Conservation (phyloP, 495 filamentous ascomycete species). For the Lophiostoma macrostomum region DNA sequence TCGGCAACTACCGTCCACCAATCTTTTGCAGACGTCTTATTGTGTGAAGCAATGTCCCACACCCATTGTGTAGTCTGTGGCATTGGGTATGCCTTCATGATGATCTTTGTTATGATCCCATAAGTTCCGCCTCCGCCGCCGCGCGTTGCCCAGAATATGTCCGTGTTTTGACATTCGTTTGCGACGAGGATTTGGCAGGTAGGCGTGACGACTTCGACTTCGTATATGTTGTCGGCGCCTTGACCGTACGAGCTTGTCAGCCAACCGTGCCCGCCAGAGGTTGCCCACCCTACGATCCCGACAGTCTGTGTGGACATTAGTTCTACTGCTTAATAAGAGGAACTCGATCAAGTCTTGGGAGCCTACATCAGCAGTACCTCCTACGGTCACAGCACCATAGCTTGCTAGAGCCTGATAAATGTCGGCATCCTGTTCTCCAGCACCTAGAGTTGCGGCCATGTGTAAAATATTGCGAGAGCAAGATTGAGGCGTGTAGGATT, state of each 20-base stretch:
- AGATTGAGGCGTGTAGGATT: too few species aligned
- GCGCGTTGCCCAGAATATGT: conserved; percentile 22
- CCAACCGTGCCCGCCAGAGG: conserved; percentile 11
- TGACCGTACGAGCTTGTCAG: conserved; percentile 11
- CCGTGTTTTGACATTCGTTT: conserved; percentile 8
- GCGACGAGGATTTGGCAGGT: background rate
- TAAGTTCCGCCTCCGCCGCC: conserved; percentile 22
- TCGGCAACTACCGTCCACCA: too few species aligned
- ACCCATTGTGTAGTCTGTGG: too few species aligned
- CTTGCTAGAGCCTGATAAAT: background rate
- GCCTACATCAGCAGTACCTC: background rate
- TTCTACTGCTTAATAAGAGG: too few species aligned
- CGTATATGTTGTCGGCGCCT: conserved; percentile 9
- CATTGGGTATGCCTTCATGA: conserved; percentile 5
- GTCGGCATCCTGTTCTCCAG: background rate
- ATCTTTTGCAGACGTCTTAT: too few species aligned
- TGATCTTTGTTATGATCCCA: conserved; percentile 12
- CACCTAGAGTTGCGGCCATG: conserved; percentile 1
- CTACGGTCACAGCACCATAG: background rate
- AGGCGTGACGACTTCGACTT: conserved; percentile 15
- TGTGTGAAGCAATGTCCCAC: too few species aligned
- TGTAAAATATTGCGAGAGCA: too few species aligned
- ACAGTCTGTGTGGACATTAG: too few species aligned
- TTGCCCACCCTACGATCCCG: conserved; percentile 16
- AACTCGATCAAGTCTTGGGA: too few species aligned